Evolutionary conservation across 2,329 filamentous ascomycete species (phyloP), one percentile per base, ranked within the genome.

Genomic region (Plectosphaerella sp.): DNA sequence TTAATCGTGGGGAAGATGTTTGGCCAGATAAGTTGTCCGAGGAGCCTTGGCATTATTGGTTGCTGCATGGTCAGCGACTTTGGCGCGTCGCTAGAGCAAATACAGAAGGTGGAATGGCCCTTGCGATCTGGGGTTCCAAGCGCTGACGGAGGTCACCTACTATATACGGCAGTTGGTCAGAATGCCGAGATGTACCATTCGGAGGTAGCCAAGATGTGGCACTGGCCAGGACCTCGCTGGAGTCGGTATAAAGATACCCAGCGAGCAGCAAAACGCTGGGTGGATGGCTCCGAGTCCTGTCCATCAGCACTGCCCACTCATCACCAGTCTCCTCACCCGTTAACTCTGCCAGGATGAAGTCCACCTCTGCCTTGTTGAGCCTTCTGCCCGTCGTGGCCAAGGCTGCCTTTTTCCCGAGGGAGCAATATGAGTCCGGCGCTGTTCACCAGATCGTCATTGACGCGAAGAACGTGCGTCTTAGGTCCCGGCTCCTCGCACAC

Each of bases 401-500:
- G 9, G 54, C 54, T 20, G 54, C 54, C 15, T 42, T 53, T 33
- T 56, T 51, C 54, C 33, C 48, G 18, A 39, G 36, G 37, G 54
- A 52, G 47, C 24, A 47, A 47, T 57, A 57, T 39, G 54, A 57
- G 18, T 54, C 54, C 4, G 54, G 54, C 36, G 54, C 48, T 33
- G 50, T 57, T 28, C 54, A 57, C 50, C 54, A 57, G 50, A 52
- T 28, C 47, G 51, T 57, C 50, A 49, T 57, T 22, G 52, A 54
- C 39, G 22, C 51, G 15, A 57, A 57, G 50, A 57, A 51, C 37
- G 54, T 53, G 47, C 7, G 54, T 42, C 28, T 33, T 7, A 2
- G 11, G 14, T 18, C 5, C 20, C 20, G 2, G 28, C 14, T 11
- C 7, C 12, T 5, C 16, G 10, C 16, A 5, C 41, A 22, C n/a